phyloP scores from a whole-genome alignment of 2,329 filamentous ascomycete genomes.

The Trichoderma guizhouense region DNA sequence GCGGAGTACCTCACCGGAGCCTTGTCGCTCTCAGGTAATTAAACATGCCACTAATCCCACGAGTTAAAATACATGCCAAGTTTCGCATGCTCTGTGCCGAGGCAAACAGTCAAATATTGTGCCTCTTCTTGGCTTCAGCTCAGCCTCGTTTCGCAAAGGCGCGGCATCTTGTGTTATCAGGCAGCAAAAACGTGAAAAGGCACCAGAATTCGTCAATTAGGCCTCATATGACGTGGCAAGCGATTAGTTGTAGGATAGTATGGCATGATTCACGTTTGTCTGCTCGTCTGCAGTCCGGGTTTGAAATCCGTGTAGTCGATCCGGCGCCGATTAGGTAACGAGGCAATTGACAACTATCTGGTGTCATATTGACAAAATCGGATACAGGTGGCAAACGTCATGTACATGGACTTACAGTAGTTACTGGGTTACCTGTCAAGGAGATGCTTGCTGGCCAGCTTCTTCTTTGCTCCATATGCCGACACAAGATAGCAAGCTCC shows the following conservation, averaged over 20 bases:
- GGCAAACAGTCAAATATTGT: neutral
- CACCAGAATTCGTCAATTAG: neutral
- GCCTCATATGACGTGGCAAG: neutral
- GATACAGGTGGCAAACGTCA: neutral
- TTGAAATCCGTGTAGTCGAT: neutral
- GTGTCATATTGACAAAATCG: neutral
- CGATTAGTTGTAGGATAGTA: neutral
- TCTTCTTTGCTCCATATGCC: neutral
- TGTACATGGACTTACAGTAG: neutral
- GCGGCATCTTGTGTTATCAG: neutral
- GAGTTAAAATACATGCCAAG: neutral
- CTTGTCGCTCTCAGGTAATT: neutral
- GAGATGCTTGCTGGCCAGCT: neutral
- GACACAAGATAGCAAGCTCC: neutral
- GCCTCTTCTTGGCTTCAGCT: neutral
- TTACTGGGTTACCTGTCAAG: neutral
- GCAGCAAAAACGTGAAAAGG: neutral
- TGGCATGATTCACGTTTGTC: neutral
- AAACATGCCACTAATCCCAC: neutral
- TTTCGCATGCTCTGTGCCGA: neutral
- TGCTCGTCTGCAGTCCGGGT: neutral
- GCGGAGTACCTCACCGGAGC: neutral
- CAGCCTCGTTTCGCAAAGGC: neutral
- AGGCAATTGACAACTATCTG: neutral
- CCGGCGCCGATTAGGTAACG: neutral